Base-by-base conservation (phyloP, 352 stramenopile species). In the Phytophthora meadii region DNA sequence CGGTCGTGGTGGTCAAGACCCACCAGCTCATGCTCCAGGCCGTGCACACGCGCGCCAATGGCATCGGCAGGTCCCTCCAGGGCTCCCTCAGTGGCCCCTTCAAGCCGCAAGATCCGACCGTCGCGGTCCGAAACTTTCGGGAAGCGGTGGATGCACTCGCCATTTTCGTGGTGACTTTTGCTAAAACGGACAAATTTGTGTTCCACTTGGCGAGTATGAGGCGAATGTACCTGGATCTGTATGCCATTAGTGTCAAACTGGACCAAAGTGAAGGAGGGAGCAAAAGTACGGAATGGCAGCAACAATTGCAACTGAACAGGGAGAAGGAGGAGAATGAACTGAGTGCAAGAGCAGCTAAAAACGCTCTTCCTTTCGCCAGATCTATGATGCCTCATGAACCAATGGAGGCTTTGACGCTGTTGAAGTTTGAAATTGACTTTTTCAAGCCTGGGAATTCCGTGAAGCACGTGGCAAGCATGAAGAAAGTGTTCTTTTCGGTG, bases 371-470 rank as follows among this genome's bases (percentile, higher is more conserved):
- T 8, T 75, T 75, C 10, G 55, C 56, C 14, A 56, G 61, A 34
- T 68, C 61, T 5, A 66, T 72, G 45, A 37, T 61, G 40, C 61
- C 61, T 7, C 61, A 75, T 37, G 67, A 75, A 24, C 56, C 68
- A 0, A 76, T 76, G 68, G 68, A 76, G 30, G 68, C 68, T 2
- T 30, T 76, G 22, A 76, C 68, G 28, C 22, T 76, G 34, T 42
- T 76, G 14, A 76, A 76, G 32, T 76, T 65, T 24, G 68, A 76
- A 36, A 72, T 76, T 7, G 68, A 76, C 37, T 72, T 57, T 30
- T 72, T 60, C 47, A 66, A 66, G 44, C 24, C 52, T 25, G 46
- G 30, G 27, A 72, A 76, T 39, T 69, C 62, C 3, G 25, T 36
- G 4, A 50, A 49, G 14, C 68, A 76, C 17, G 62, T 69, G 34